A percentile compares a stretch with the other conserved stretches of the same genome.
Evolutionary conservation across 495 filamentous ascomycete species (phyloP).

Genomic region (Xylaria castorea): DNA sequence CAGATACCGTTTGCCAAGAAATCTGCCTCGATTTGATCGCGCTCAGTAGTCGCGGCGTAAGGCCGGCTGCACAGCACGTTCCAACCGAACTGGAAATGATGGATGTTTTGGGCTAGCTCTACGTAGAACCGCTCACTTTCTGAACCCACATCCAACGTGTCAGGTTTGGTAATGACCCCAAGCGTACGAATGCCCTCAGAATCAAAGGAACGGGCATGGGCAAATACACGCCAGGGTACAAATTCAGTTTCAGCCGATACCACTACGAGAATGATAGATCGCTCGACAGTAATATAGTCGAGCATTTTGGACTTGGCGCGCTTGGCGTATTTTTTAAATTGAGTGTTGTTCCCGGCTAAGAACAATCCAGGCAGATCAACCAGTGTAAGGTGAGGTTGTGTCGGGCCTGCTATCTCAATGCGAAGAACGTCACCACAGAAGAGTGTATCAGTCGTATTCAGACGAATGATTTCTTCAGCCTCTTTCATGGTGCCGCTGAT

Average conservation of each 20-base stretch:
- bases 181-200: not conserved
- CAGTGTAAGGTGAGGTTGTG: not conserved
- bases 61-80: not conserved
- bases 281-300: not conserved
- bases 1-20: not conserved
- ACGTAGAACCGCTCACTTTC: not conserved
- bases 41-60: not conserved
- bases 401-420: not conserved
- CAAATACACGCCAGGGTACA: not conserved
- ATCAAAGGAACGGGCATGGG: not conserved
- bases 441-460: not conserved
- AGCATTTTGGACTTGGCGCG: not conserved
- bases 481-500: not conserved
- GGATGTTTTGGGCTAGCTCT: not conserved
- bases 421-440: not conserved
- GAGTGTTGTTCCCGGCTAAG: not conserved
- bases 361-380: not conserved
- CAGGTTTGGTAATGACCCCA: not conserved
- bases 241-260: not conserved
- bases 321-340: not conserved
- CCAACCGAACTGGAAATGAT: not conserved
- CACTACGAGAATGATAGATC: not conserved
- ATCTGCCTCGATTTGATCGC: not conserved
- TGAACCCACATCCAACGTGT: not conserved
- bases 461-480: not conserved